phyloP scores from a whole-genome alignment of 257 asterid genomes.

The Solanum arcanum region DNA sequence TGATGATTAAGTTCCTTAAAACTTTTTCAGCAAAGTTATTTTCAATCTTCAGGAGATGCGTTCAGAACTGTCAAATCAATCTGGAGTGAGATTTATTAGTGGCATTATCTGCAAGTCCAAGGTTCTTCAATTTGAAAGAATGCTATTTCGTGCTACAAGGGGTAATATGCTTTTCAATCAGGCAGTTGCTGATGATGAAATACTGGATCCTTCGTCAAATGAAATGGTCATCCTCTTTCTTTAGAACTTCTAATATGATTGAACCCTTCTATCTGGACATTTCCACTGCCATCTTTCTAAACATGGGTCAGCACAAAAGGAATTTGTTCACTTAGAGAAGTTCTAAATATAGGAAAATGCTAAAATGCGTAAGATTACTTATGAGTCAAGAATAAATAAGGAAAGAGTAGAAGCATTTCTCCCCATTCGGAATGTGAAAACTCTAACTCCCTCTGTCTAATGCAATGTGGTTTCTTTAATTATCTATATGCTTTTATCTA shows the following conservation, averaged over 20 bases:
- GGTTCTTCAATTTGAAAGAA: slow-evolving; percentile 78
- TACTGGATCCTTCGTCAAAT: slow-evolving; percentile 71
- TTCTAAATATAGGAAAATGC: background rate
- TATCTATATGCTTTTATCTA: background rate
- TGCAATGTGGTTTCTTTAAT: background rate
- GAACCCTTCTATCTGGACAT: background rate
- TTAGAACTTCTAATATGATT: background rate
- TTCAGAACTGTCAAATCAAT: slow-evolving; percentile 62
- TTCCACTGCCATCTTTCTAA: background rate
- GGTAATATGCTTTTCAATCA: slow-evolving; percentile 98
- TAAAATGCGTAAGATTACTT: background rate
- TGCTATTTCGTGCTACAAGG: slow-evolving; percentile 93
- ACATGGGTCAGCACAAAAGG: background rate
- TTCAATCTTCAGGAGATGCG: slow-evolving; percentile 64
- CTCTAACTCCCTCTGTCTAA: background rate
- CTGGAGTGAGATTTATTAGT: slow-evolving; percentile 89
- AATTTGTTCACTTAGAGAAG: background rate
- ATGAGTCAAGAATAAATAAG: background rate
- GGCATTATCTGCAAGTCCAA: slow-evolving; percentile 83
- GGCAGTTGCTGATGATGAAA: slow-evolving; percentile 61
- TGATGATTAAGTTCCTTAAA: background rate
- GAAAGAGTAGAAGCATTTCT: background rate
- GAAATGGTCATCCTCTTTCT: slow-evolving; percentile 53
- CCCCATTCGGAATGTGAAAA: background rate
- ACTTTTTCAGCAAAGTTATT: background rate